A percentile compares a stretch with the other conserved stretches of the same genome.
These are phyloP conservation scores for Colletotrichum tanaceti DNA, from an alignment of 2,329 filamentous ascomycete species.

Conservation along the genomic window DNA sequence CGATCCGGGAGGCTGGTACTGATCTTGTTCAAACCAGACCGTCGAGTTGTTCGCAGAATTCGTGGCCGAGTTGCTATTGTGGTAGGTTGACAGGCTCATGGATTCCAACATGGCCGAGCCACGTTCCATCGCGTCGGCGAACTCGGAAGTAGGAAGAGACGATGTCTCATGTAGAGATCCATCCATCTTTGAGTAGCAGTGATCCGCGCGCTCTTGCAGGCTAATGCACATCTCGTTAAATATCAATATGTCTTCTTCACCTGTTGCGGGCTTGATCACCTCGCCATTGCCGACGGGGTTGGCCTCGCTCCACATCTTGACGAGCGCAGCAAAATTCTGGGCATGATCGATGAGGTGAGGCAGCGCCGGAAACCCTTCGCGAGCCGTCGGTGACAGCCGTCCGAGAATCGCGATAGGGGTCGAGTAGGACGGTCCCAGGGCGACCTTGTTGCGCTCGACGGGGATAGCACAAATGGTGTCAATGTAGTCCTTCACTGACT, in stretches of 20 bases:
- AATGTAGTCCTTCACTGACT: slow-evolving; percentile 87
- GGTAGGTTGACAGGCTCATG: slow-evolving; percentile 50
- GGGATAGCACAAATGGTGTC: slow-evolving; percentile 88
- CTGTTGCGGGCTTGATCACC: slow-evolving; percentile 5
- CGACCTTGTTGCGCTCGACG: slow-evolving; percentile 71
- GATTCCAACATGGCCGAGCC: slow-evolving; percentile 52
- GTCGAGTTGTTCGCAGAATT: slow-evolving; percentile 39
- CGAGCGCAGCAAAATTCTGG: slow-evolving; percentile 83
- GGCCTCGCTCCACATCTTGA: slow-evolving; percentile 81
- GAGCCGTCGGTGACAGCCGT: slow-evolving; percentile 80
- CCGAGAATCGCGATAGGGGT: slow-evolving; percentile 91
- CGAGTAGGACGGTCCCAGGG: slow-evolving; percentile 77
- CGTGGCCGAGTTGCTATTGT: slow-evolving; percentile 43
- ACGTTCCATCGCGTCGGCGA: slow-evolving; percentile 63
- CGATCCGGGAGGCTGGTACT: slow-evolving; percentile 40
- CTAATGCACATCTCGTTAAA: slow-evolving; percentile 65
- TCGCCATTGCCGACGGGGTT: slow-evolving; percentile 49
- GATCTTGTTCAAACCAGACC: slow-evolving; percentile 49
- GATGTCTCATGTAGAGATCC: slow-evolving; percentile 54
- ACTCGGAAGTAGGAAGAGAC: slow-evolving; percentile 49
- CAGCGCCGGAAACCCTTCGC: slow-evolving; percentile 92
- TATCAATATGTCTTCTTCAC: slow-evolving; percentile 63
- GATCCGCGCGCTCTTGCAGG: slow-evolving; percentile 63
- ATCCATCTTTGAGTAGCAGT: slow-evolving; percentile 64
- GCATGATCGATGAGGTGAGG: slow-evolving; percentile 94